Conservation (phyloP, 495 filamentous ascomycete genomes). For the Tuber borchii region DNA sequence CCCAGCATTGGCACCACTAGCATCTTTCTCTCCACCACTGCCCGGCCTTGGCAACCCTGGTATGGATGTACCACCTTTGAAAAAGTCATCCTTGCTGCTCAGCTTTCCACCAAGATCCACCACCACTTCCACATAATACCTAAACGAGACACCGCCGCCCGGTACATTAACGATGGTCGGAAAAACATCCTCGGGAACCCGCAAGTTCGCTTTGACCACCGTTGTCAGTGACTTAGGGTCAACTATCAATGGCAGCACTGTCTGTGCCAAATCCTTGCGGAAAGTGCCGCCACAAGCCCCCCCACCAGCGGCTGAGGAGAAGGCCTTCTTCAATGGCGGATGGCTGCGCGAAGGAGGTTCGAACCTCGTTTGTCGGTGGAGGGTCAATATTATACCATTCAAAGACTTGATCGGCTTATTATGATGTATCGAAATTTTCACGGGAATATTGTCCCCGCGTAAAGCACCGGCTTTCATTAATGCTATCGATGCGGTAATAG, state of each 20-base stretch:
- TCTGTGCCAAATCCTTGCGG: conserved; percentile 85
- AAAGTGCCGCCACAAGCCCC: conserved; percentile 77
- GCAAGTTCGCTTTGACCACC: conserved; percentile 69
- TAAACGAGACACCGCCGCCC: conserved; percentile 85
- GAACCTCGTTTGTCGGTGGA: conserved; percentile 86
- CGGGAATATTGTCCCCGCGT: conserved; percentile 71
- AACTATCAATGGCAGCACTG: conserved; percentile 76
- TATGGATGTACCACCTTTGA: conserved; percentile 47
- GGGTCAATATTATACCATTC: conserved; percentile 84
- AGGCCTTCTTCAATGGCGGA: conserved; percentile 51
- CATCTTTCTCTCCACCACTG: conserved; percentile 21
- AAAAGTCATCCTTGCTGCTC: conserved; percentile 59
- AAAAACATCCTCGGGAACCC: conserved; percentile 83
- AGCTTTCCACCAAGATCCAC: conserved; percentile 86
- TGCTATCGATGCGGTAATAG: conserved; percentile 82
- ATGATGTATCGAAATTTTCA: conserved; percentile 77
- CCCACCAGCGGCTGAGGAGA: conserved; percentile 62
- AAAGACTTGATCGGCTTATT: conserved; percentile 79
- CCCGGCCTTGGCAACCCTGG: conserved; percentile 48
- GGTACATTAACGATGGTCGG: conserved; percentile 86
- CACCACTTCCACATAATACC: conserved; percentile 86
- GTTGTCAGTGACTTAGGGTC: conserved; percentile 71
- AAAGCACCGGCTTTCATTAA: conserved; percentile 75
- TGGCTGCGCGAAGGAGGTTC: conserved; percentile 68
- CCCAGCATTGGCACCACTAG: conserved; percentile 7